Evolutionary conservation across 352 stramenopile genomes (phyloP), one percentile per base, ranked within the genome.

Genomic region (Blastocystis sp.): DNA sequence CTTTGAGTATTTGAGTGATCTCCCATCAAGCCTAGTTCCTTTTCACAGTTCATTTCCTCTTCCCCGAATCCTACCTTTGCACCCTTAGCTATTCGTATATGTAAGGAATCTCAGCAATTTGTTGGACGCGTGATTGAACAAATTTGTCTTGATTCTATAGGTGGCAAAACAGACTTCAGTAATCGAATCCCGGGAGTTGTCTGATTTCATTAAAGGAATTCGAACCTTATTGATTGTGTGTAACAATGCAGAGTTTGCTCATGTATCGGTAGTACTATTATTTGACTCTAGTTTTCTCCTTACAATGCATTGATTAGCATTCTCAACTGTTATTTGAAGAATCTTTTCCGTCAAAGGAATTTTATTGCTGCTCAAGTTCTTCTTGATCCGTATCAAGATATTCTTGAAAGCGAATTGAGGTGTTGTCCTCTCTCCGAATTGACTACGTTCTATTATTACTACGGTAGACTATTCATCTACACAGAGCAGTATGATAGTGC

Each of bases 371-470:
- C 22, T 19, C 35, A 60, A 17, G 37, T 40, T 15, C 37, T 79
- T 9, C 33, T 58, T 53, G 68, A 79, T 19, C 27, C 40, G 1
- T 79, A 79, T 37, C 15, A 37, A 17, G 1, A 42, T 17, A 79
- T 40, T n/a, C 24, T 60, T 22, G 44, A 79, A 35, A 33, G 7
- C 7, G 44, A 79, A 27, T 35, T 79, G 3, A 53, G 6, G 17
- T 19, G 4, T 9, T 79, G 40, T 33, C 27, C 24, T 24, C 37
- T 56, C 0, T 30, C 33, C 68, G 68, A 79, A 22, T 22, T 35
- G 4, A 53, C 59, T 19, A 79, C 68, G 37, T 79, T 57, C 44
- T 79, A 56, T 42, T 79, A 79, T 56, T 79, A 79, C 40, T 27
- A 56, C 5, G 68, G 68, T 33, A 40, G 68, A 57, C 40, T 58